Conservation (phyloP, 495 filamentous ascomycete species). For the Jackrogersella minutella region DNA sequence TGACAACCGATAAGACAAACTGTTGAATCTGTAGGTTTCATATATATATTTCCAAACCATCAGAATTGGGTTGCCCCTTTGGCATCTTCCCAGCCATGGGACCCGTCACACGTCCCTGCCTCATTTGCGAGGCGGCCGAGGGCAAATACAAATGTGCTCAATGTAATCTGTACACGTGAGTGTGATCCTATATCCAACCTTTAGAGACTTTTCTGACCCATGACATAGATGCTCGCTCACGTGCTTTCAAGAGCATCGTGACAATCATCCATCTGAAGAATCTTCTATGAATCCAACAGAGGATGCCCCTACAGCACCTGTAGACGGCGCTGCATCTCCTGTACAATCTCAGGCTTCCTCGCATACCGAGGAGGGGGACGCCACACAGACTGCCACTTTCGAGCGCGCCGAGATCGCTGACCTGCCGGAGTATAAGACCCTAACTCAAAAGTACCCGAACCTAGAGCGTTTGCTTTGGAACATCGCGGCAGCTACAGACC, state of each 20-base stretch:
- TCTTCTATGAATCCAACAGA: neutral
- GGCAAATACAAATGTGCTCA: slow-evolving; percentile 70
- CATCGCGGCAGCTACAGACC: slow-evolving; percentile 44
- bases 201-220: slow-evolving; percentile 1
- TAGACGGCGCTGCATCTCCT: neutral
- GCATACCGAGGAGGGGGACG: neutral
- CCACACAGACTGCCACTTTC: neutral
- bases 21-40: neutral
- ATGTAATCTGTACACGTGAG: slow-evolving; percentile 66
- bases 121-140: slow-evolving; percentile 61
- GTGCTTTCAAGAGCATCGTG: slow-evolving; percentile 71
- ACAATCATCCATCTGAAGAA: slow-evolving; percentile 36
- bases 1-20: neutral
- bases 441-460: slow-evolving; percentile 41
- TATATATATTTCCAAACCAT: neutral
- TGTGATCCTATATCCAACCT: neutral
- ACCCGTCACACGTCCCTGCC: slow-evolving; percentile 48
- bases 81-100: slow-evolving; percentile 22
- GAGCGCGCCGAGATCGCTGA: slow-evolving; percentile 38
- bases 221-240: slow-evolving; percentile 70
- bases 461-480: slow-evolving; percentile 40
- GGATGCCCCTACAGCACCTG: neutral
- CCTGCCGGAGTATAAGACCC: slow-evolving; percentile 40
- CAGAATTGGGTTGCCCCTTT: neutral
- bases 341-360: neutral